These are phyloP conservation scores for Xylaria castorea DNA, from an alignment of 495 filamentous ascomycete species.

Conservation along the genomic window DNA sequence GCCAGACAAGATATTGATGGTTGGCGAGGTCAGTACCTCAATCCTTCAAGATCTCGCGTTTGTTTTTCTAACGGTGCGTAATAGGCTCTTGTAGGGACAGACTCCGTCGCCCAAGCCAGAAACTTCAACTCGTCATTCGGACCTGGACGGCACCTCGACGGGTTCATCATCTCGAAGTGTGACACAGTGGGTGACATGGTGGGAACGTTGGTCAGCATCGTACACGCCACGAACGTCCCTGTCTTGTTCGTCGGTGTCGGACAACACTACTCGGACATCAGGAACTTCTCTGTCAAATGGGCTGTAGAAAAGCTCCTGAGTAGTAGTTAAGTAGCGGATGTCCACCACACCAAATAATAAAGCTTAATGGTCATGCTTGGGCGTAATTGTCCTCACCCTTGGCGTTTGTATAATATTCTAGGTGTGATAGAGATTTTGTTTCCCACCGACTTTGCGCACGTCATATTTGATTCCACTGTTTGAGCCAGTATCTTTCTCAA, in stretches of 20 bases:
- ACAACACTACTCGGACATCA: slow-evolving; percentile 95
- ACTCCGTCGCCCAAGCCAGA: slow-evolving; percentile 91
- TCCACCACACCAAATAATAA: neutral
- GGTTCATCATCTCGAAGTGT: slow-evolving; percentile 98
- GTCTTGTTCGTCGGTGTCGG: slow-evolving; percentile 94
- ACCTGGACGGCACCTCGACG: slow-evolving; percentile 77
- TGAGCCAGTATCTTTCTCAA: neutral
- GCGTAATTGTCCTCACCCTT: too few relatives aligned
- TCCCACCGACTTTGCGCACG: neutral
- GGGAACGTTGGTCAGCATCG: slow-evolving; percentile 94
- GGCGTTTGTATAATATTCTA: neutral
- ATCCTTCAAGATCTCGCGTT: neutral
- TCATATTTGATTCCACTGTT: neutral
- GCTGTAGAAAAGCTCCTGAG: slow-evolving; percentile 77
- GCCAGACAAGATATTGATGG: slow-evolving; percentile 99
- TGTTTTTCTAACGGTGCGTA: slow-evolving; percentile 29
- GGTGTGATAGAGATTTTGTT: neutral
- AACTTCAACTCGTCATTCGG: slow-evolving; percentile 97
- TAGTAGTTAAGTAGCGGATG: slow-evolving; percentile 38
- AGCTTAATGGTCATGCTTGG: neutral
- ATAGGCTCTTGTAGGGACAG: slow-evolving; percentile 86
- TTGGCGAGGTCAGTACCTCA: slow-evolving; percentile 71
- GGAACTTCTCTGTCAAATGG: slow-evolving; percentile 91
- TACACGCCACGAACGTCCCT: slow-evolving; percentile 94
- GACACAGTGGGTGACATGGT: slow-evolving; percentile 99